Evolutionary conservation across 768 basidiomycete genomes (phyloP).

Genomic region (Amanita pseudoporphyria): DNA sequence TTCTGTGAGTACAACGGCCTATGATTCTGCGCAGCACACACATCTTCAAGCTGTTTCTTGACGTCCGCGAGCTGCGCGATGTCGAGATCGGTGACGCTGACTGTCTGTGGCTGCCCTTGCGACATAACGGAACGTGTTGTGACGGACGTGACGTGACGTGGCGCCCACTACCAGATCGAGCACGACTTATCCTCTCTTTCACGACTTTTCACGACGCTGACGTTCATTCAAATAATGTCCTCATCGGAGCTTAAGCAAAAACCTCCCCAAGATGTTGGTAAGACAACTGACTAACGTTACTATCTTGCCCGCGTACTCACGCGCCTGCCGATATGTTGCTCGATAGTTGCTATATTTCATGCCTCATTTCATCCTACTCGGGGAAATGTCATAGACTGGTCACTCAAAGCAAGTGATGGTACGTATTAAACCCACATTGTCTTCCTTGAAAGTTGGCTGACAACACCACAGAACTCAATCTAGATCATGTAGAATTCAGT

Average conservation of each 20-base stretch:
- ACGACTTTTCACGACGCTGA: slow-evolving; percentile 4
- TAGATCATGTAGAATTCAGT: slow-evolving; percentile 72
- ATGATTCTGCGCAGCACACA: slow-evolving; percentile 18
- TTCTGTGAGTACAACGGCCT: background rate
- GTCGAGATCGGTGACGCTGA: slow-evolving; percentile 78
- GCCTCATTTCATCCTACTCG: slow-evolving; percentile 78
- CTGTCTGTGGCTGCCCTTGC: slow-evolving; percentile 45
- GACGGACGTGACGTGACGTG: slow-evolving; percentile 5
- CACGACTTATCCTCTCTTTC: slow-evolving; percentile 2
- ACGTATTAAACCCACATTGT: slow-evolving; percentile 7
- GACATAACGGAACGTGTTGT: slow-evolving; percentile 4
- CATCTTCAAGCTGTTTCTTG: slow-evolving; percentile 88
- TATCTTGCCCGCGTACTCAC: background rate
- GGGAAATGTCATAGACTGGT: slow-evolving; percentile 78
- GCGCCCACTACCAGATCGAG: slow-evolving; percentile 4
- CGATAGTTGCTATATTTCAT: slow-evolving; percentile 72
- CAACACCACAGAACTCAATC: slow-evolving; percentile 40
- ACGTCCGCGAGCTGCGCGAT: slow-evolving; percentile 83
- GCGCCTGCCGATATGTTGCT: background rate
- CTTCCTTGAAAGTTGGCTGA: background rate
- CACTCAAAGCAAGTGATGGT: slow-evolving; percentile 62
- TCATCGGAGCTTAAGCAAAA: slow-evolving; percentile 7
- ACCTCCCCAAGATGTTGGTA: slow-evolving; percentile 46
- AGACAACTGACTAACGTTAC: background rate
- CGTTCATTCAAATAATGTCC: slow-evolving; percentile 13